Conservation (phyloP, 768 basidiomycete genomes). For the Hydnomerulius pinastri region DNA sequence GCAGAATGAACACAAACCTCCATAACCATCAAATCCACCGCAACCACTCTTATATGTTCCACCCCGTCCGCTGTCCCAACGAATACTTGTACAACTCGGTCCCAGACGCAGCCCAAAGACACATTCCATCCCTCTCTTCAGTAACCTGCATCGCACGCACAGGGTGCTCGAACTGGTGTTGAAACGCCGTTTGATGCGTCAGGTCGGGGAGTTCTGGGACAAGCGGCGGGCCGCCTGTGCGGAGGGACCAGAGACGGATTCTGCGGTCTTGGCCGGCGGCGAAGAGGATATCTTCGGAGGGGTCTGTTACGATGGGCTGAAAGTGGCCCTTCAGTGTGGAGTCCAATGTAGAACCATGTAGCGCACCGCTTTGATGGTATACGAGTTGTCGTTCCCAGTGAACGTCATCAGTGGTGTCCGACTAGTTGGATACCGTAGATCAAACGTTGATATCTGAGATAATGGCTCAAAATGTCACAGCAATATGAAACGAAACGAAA, state of each 20-base stretch:
- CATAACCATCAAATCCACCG: not conserved
- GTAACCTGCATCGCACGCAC: slow-evolving; percentile 54
- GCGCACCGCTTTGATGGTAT: slow-evolving; percentile 53
- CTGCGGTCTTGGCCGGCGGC: slow-evolving; percentile 67
- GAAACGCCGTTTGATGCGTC: slow-evolving; percentile 32
- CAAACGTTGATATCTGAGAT: slow-evolving; percentile 57
- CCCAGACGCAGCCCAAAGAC: slow-evolving; percentile 56
- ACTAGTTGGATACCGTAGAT: slow-evolving; percentile 56
- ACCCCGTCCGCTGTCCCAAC: slow-evolving; percentile 42
- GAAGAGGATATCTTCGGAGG: slow-evolving; percentile 58
- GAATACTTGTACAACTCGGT: slow-evolving; percentile 48
- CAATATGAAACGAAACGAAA: not conserved
- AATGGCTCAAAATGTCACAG: not conserved
- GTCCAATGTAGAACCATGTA: not conserved
- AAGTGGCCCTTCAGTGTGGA: slow-evolving; percentile 6
- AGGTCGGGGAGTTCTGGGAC: slow-evolving; percentile 8
- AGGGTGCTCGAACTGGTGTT: slow-evolving; percentile 34
- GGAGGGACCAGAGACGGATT: slow-evolving; percentile 71
- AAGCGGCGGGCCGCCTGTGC: slow-evolving; percentile 43
- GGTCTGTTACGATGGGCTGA: slow-evolving; percentile 66
- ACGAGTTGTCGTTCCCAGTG: slow-evolving; percentile 59
- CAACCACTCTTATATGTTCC: not conserved
- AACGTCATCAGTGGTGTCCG: slow-evolving; percentile 48
- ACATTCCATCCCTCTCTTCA: slow-evolving; percentile 39
- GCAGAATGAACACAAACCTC: no score